These are phyloP conservation scores for Fusarium albidum DNA, from an alignment of 2,329 filamentous ascomycete genomes.

Conservation along the genomic window DNA sequence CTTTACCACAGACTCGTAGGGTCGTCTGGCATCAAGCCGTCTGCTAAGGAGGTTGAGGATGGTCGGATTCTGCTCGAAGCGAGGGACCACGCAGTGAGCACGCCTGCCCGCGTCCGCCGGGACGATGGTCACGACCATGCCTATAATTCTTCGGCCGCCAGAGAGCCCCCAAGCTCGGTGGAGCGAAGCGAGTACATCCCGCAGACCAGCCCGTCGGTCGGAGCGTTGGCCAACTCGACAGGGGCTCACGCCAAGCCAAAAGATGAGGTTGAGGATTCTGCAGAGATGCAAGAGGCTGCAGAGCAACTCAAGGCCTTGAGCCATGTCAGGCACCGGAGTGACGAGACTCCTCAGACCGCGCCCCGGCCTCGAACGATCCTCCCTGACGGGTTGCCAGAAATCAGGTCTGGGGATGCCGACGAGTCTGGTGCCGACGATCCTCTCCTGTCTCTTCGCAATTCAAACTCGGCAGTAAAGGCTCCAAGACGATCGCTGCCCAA, in stretches of 20 bases:
- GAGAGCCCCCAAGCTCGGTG: slow-evolving; percentile 33
- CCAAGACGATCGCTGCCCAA: slow-evolving; percentile 60
- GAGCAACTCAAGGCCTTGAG: slow-evolving; percentile 73
- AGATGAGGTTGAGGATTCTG: slow-evolving; percentile 64
- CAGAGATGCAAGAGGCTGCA: slow-evolving; percentile 73
- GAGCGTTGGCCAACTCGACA: slow-evolving; percentile 31
- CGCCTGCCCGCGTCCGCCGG: slow-evolving; percentile 40
- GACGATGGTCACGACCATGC: slow-evolving; percentile 42
- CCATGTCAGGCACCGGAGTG: slow-evolving; percentile 65
- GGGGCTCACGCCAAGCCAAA: slow-evolving; percentile 42
- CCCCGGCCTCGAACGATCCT: slow-evolving; percentile 49
- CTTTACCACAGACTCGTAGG: slow-evolving; percentile 68
- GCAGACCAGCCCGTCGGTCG: slow-evolving; percentile 41
- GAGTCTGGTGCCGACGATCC: slow-evolving; percentile 41
- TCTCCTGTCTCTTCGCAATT: slow-evolving; percentile 34
- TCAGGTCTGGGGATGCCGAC: slow-evolving; percentile 49
- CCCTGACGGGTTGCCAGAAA: slow-evolving; percentile 48
- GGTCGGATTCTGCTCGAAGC: slow-evolving; percentile 65
- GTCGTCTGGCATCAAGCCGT: slow-evolving; percentile 52
- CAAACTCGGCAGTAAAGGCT: slow-evolving; percentile 48
- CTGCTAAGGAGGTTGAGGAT: slow-evolving; percentile 63
- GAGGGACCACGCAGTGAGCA: slow-evolving; percentile 53
- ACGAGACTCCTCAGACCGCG: slow-evolving; percentile 47
- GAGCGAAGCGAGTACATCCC: slow-evolving; percentile 38
- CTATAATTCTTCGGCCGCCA: slow-evolving; percentile 35